Base-by-base conservation (phyloP, 352 stramenopile species). In the Phytopythium montanum region DNA sequence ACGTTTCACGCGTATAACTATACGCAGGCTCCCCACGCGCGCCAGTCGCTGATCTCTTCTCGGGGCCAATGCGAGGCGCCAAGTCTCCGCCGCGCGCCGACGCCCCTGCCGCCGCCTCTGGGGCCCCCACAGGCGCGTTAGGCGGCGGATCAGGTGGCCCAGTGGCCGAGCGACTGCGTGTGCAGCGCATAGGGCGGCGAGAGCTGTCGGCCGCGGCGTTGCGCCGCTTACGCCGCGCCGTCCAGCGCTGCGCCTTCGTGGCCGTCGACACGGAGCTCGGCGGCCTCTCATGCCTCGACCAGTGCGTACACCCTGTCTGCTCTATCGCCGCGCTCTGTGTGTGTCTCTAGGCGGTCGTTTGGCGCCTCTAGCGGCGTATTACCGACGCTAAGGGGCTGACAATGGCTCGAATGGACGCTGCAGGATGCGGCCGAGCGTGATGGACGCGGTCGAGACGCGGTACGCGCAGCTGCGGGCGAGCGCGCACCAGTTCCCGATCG, bases 211-310 rank as follows among this genome's bases (percentile, higher is more conserved):
- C 49, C 23, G 53, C 59, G 23, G 59, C 58, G 57, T 67, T 87
- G 26, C 52, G 54, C 21, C 69, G 65, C 21, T 66, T 87, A 38
- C 58, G 70, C 28, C 56, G 67, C 16, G 36, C 66, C 2, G 56
- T 86, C n/a, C 49, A 46, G 23, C 57, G 59, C 57, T 76, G 75
- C 55, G 72, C 79, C 38, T 93, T 93, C 60, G 71, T 91, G 48
- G 77, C 83, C 19, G 77, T 93, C 54, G 83, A 93, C 58, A 88
- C 81, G 21, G 83, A 93, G 59, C 85, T 93, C 62, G 81, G 79
- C 59, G 83, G 83, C 3, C 60, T 93, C 55, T 88, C 79, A 9
- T 73, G 83, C 59, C 73, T 73, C 23, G 75, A 88, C 33, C 31
- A 56, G 51, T 56, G 51, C 51, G 51, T 56, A 44, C 7, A n/a